Evolutionary conservation across 1,139 yeast genomes (phyloP).

Genomic region (Martiniozyma asiatica): DNA sequence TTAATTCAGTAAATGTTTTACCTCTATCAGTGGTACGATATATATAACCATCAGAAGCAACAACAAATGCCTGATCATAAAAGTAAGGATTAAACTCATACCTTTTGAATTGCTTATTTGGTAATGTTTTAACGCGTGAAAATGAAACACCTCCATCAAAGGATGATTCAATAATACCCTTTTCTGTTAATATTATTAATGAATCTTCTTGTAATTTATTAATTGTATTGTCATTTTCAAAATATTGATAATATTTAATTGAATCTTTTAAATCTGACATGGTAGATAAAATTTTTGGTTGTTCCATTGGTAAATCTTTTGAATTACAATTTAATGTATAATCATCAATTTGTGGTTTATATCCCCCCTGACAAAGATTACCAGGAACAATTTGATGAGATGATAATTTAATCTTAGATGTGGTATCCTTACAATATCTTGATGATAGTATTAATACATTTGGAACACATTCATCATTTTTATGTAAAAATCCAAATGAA

Average conservation of each 20-base stretch:
- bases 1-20: constrained; percentile 31
- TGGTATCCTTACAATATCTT: constrained; percentile 14
- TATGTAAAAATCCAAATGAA: constrained; percentile 38
- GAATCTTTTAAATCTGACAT: constrained; percentile 18
- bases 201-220: constrained; percentile 45
- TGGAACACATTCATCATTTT: constrained; percentile 44
- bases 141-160: constrained; percentile 69
- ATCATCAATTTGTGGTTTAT: constrained; percentile 12
- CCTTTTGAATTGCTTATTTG: constrained; percentile 22
- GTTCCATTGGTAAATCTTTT: background rate
- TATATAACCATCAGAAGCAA: constrained; percentile 39
- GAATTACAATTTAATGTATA: constrained; percentile 14
- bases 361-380: constrained; percentile 21
- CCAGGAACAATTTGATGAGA: constrained; percentile 17
- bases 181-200: constrained; percentile 46
- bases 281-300: constrained; percentile 1
- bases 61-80: constrained; percentile 52
- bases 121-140: constrained; percentile 19
- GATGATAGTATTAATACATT: constrained; percentile 19
- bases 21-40: constrained; percentile 64
- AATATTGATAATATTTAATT: constrained; percentile 45
- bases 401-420: constrained; percentile 13
- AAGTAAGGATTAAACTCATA: constrained; percentile 51
- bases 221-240: constrained; percentile 10
- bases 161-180: constrained; percentile 46